Base-by-base conservation (phyloP, 352 stramenopile species). In the Phytophthora quininea region DNA sequence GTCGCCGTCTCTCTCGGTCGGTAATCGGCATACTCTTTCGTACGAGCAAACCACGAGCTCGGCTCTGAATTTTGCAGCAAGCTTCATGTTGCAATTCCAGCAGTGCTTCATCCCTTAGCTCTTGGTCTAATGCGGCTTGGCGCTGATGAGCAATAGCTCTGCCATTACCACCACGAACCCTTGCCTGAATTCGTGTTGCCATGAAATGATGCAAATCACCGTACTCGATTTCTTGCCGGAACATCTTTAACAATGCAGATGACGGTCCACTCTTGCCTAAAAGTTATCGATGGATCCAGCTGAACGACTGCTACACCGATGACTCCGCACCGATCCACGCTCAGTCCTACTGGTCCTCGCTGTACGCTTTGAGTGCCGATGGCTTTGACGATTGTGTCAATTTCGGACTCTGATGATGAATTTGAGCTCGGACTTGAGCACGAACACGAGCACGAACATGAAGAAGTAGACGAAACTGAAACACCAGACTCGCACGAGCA, bases 21-120 rank as follows among this genome's bases (percentile, higher is more conserved):
- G 62, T 62, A 30, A 61, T 48, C n/a, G 53, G 61, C 31, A 69
- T 56, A 27, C 69, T 74, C 54, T 73, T 78, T 2, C 61, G 64
- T 40, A 60, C 62, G 2, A 87, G 49, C 7, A 80, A 71, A 12
- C 77, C 79, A 43, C 80, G 72, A 11, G 75, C 52, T 54, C 65
- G 65, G 1, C 71, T 70, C 46, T 90, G 81, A 48, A 90, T 90
- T 9, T 71, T 69, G 29, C 74, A 37, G 32, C 67, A 58, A 4
- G 70, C 70, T 45, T 79, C 74, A 1, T 78, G 10, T 27, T 77
- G 62, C 4, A 82, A 27, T 38, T 90, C 81, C 11, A 54, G 35
- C 9, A 85, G 51, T 31, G 81, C 81, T 52, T 88, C 79, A 4
- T 71, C 63, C 31, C 53, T 69, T 19, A 90, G 58, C 48, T 90